Conservation (phyloP, 441 rosid species). For the Syzygium syzygioides region DNA sequence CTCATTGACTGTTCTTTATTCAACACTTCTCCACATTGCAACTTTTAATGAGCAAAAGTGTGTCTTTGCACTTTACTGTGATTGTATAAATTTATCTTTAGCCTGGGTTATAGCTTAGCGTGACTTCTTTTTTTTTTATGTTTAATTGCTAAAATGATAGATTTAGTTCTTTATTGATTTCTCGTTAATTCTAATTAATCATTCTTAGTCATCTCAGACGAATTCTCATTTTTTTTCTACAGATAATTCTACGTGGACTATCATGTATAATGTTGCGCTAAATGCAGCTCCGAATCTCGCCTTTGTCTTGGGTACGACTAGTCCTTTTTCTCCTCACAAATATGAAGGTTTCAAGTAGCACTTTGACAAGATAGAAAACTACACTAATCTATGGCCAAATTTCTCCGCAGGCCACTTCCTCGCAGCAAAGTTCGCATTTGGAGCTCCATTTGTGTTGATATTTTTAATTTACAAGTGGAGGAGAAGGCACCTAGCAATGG, state of each 20-base stretch:
- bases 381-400: background rate
- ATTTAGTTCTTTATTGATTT: background rate
- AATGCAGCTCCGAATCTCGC: background rate
- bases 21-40: background rate
- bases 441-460: background rate
- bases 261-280: fast-evolving
- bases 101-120: background rate
- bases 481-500: background rate
- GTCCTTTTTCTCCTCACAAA: background rate
- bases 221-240: background rate
- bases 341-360: background rate
- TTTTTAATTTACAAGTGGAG: background rate
- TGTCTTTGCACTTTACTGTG: background rate
- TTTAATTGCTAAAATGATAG: background rate
- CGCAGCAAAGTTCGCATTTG: background rate
- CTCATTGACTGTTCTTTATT: background rate
- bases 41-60: background rate
- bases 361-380: background rate
- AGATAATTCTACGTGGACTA: background rate
- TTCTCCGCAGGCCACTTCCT: background rate
- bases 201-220: background rate
- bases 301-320: background rate
- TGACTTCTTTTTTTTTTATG: background rate
- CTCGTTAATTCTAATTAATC: background rate
- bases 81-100: background rate